Base-by-base conservation (phyloP, 2,329 filamentous ascomycete genomes). In the Stagonosporopsis vannaccii region DNA sequence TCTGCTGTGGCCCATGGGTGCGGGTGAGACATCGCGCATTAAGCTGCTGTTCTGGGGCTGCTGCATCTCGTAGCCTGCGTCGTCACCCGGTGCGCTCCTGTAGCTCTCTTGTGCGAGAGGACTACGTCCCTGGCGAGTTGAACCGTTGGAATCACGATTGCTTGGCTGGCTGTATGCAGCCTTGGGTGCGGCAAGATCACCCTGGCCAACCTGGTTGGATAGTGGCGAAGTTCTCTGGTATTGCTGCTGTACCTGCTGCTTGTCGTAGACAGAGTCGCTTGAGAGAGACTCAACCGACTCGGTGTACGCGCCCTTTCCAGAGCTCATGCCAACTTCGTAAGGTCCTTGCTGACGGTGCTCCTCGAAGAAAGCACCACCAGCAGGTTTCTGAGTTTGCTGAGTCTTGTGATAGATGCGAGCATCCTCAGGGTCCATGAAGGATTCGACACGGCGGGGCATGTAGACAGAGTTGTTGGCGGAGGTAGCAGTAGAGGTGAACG, bases 361-460 rank as follows among this genome's bases (percentile, higher is more conserved):
- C 51, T 77, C 74, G 58, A 72, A 77, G 63, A 70, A 77, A 17
- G 78, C 78, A 28, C 79, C 80, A 51, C 79, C 79, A 12, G 78
- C 76, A 20, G 78, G 78, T 54, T 72, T 72, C 59, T 81, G 77
- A 30, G 71, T 67, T 51, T 78, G 67, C 69, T 90, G 89, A 2
- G 88, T 87, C 67, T 90, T 84, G 66, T 87, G 84, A 70, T 92
- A 91, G 68, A 91, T 90, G 61, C 83, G 84, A 32, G 86, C 84
- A 69, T 94, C 90, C 72, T 95, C 90, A 6, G 89, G 87, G 60
- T 86, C 86, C 85, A 96, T 90, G 67, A 94, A 85, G 67, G 84
- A 90, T 66, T 93, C 89, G 43, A 92, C 86, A 37, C 85, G 81
- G 12, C 85, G 83, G 0, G 90, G 89, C 69, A 88, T 78, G 65